Base-by-base conservation (phyloP, 108 stramenopile genomes). In the Bacterosira constricta region DNA sequence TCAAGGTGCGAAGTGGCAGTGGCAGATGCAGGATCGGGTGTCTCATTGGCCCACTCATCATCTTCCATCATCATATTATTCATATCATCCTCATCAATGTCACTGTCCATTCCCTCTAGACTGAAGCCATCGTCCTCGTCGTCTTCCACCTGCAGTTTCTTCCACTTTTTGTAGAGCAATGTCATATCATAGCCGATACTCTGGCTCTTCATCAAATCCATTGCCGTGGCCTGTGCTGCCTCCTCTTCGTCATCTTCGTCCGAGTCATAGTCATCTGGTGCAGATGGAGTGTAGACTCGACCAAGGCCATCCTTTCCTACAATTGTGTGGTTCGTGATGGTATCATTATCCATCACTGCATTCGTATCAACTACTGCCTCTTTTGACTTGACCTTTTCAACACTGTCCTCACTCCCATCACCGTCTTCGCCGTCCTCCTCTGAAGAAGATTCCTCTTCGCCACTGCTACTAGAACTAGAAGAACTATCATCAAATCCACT, bases 171-270 rank as follows among this genome's bases (percentile, higher is more conserved):
- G 37, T 77, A 88, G 9, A 90, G 44, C 12, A 69, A 18, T 6
- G 83, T 76, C 56, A 82, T 71, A 42, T 91, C 88, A 26, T 66
- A 86, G 8, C 93, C 93, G 46, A 91, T 89, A 56, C 90, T 90
- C 71, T 90, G 84, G 32, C 79, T 51, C 38, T 88, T 74, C 61
- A 90, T 78, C 45, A 71, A 29, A 32, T 85, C 79, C 20, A 70
- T 25, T 29, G 68, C 58, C 32, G n/a, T 17, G 62, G 39, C 56
- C 47, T 69, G 46, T 11, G 25, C 68, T 20, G 46, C 44, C 12
- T 59, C 70, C 25, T 65, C 79, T 23, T 85, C 80, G 23, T 75
- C 76, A 12, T 80, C 75, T 11, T 80, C 81, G 32, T 83, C 63
- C 0, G 75, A 77, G 47, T 85, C 69, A 39, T 82, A 73, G 2